Evolutionary conservation across 2,329 filamentous ascomycete species (phyloP), one percentile per base, ranked within the genome.

Genomic region (Tolypocladium tundrense): DNA sequence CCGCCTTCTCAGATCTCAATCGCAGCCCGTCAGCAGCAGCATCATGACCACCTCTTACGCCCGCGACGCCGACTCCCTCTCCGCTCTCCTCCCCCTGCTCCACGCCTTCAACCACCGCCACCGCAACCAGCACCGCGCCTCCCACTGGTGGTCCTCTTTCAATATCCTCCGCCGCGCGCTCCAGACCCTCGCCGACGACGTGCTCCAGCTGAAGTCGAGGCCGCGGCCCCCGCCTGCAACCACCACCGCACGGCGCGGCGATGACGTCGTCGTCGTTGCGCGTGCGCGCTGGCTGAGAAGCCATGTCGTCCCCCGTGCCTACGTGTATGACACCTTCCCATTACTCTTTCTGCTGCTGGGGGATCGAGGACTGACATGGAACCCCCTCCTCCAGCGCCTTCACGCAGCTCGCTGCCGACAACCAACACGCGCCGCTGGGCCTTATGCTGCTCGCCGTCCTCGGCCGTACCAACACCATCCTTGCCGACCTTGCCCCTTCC

Each of bases 61-160:
- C 35, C 58, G 58, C 43, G 60, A 66, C 48, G 61, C 66, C 56
- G 60, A 63, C 53, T 63, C 67, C 33, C 72, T 83, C 50, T 58
- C 65, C 3, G 69, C 76, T 2, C 67, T 79, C 35, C 64, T 75
- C 35, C 70, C 81, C 54, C 73, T 92, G 53, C 83, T 97, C 51
- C 79, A 87, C 66, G 81, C 88, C 63, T 83, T 95, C 66, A 83
- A 87, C 72, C 86, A 90, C 69, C 90, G 91, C 66, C 94, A 97
- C 77, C 87, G 86, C 68, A 97, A 97, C 75, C 93, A 97, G 75
- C 93, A 97, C 72, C 86, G 86, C 57, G 79, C 82, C 61, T 82
- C 86, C 37, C 83, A 85, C 68, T 99, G 93, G 93, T 97, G 89
- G 84, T 69, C 75, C 19, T 83, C 85, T 65, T 84, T 97, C 60